Percentiles rank a stretch among this genome's conserved stretches.
These are phyloP conservation scores for Fusarium sp. DNA, from an alignment of 2,329 filamentous ascomycete species.

Conservation along the genomic window DNA sequence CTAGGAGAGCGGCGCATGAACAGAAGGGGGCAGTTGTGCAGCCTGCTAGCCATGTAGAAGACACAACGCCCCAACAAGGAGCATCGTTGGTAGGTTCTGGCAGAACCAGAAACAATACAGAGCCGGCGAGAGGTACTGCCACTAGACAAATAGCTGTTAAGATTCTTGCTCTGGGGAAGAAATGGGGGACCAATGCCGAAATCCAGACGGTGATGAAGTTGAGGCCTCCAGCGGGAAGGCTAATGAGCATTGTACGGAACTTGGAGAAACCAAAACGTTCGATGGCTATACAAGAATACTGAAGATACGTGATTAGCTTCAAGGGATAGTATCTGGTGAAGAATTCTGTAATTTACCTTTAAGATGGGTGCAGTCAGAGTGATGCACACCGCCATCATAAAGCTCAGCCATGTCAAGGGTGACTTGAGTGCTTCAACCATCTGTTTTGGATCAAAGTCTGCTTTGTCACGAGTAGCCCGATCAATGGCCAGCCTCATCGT, in stretches of 20 bases:
- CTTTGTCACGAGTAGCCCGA: constrained; percentile 25
- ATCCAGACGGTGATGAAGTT: constrained; percentile 41
- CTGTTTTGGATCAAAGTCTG: constrained; percentile 34
- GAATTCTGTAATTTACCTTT: constrained; percentile 16
- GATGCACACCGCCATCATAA: constrained; percentile 41
- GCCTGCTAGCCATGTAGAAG: constrained; percentile 44
- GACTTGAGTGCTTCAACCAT: constrained; percentile 36
- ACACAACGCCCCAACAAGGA: constrained; percentile 44
- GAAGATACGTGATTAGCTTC: background rate
- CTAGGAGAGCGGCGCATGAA: constrained; percentile 40
- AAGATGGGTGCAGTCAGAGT: constrained; percentile 41
- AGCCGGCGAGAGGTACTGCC: constrained; percentile 22
- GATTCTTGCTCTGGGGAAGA: constrained; percentile 36
- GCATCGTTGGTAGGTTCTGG: constrained; percentile 13
- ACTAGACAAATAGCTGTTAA: constrained; percentile 25
- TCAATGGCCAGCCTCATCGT: constrained; percentile 37
- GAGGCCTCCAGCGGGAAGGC: constrained; percentile 24
- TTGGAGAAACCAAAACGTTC: constrained; percentile 26
- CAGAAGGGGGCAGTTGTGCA: constrained; percentile 38
- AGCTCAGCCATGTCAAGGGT: constrained; percentile 32
- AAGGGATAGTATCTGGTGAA: too few species aligned
- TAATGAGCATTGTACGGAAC: constrained; percentile 27
- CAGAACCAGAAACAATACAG: constrained; percentile 31
- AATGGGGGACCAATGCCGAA: constrained; percentile 33
- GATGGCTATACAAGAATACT: constrained; percentile 30